These are phyloP conservation scores for Trichoderma virens DNA, from an alignment of 495 filamentous ascomycete species.

Conservation along the genomic window DNA sequence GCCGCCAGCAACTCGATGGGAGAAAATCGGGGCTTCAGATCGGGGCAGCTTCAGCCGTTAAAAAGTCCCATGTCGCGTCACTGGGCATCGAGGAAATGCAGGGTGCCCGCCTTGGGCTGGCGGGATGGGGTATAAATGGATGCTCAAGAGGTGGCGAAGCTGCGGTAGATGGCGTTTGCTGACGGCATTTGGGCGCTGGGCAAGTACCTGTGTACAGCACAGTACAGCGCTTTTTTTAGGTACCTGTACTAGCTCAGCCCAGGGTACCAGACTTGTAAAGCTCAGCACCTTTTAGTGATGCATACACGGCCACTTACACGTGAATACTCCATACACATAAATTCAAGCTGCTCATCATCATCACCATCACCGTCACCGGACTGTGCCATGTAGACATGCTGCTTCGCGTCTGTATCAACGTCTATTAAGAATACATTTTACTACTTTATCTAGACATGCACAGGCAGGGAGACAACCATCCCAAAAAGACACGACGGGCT, in stretches of 20 bases:
- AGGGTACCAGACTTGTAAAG: too few species aligned
- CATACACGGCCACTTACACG: too few species aligned
- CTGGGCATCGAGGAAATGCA: not conserved
- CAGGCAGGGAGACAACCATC: not conserved
- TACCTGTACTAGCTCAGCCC: too few species aligned
- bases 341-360: too few species aligned
- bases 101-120: not conserved
- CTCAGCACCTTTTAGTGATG: too few species aligned
- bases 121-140: not conserved
- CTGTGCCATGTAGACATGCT: too few species aligned
- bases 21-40: too few species aligned
- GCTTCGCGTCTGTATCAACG: constrained; percentile 8
- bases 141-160: not conserved
- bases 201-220: not conserved
- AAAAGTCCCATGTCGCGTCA: not conserved
- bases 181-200: not conserved
- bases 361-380: too few species aligned
- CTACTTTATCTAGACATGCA: constrained; percentile 10
- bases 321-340: too few species aligned
- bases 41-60: too few species aligned
- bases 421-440: constrained; percentile 14
- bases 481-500: not conserved
- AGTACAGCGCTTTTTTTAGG: too few species aligned
- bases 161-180: not conserved
- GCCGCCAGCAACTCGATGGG: not conserved